A percentile compares a stretch with the other conserved stretches of the same genome.
phyloP scores from a whole-genome alignment of 2,329 filamentous ascomycete genomes.

The Annulohypoxylon truncatum region DNA sequence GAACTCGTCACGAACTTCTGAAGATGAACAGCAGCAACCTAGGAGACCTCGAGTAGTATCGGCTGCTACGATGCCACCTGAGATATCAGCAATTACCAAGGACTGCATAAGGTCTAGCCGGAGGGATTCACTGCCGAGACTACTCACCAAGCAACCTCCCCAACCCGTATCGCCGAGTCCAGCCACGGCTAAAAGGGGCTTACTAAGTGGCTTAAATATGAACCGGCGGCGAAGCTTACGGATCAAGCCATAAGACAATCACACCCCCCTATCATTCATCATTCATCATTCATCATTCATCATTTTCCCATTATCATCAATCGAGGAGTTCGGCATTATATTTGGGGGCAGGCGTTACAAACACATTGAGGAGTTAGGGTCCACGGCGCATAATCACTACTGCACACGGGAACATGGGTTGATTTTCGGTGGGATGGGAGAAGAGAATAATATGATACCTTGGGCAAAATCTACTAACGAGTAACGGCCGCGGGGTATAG shows the following conservation, averaged over 20 bases:
- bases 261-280: neutral
- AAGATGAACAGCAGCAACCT: conserved; percentile 49
- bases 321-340: conserved; percentile 4
- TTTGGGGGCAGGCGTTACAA: conserved; percentile 22
- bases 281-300: conserved; percentile 9
- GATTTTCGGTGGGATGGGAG: conserved; percentile 15
- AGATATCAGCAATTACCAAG: conserved; percentile 58
- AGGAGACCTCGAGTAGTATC: conserved; percentile 45
- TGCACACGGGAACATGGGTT: conserved; percentile 27
- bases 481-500: conserved; percentile 25
- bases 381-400: conserved; percentile 25
- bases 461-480: conserved; percentile 31
- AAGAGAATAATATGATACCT: conserved; percentile 34
- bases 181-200: conserved; percentile 47
- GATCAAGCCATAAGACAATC: conserved; percentile 39
- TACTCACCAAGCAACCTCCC: conserved; percentile 39
- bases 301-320: conserved; percentile 14
- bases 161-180: conserved; percentile 41
- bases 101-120: conserved; percentile 60
- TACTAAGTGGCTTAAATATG: conserved; percentile 53
- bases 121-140: conserved; percentile 53
- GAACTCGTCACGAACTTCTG: conserved; percentile 43
- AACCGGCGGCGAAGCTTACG: conserved; percentile 57
- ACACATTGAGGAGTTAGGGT: conserved; percentile 29
- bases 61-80: conserved; percentile 42